A percentile compares a stretch with the other conserved stretches of the same genome.
phyloP scores from a whole-genome alignment of 225 moss, liverwort and hornwort genomes.

The Thuidium tamariscinum region DNA sequence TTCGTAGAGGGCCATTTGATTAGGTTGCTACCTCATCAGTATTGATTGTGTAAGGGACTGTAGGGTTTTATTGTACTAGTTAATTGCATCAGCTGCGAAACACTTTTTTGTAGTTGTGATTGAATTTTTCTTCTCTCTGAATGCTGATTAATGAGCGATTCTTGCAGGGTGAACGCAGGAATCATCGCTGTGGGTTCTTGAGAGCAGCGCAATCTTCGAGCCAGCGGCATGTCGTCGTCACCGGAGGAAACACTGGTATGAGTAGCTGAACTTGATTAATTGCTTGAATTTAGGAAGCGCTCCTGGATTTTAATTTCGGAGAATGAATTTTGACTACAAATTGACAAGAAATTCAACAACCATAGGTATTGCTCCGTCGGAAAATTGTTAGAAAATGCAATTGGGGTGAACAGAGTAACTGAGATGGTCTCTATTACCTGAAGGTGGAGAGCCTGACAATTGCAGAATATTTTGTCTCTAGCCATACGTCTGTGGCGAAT shows the following conservation, averaged over 20 bases:
- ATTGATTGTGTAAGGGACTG: background rate
- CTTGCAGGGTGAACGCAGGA: background rate
- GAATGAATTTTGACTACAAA: background rate
- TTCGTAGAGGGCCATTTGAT: background rate
- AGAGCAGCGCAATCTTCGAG: slow-evolving; percentile 5
- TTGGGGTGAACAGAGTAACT: background rate
- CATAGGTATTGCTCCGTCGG: background rate
- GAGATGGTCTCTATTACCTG: background rate
- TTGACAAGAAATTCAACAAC: background rate
- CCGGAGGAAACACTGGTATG: slow-evolving; percentile 70
- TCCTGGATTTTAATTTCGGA: background rate
- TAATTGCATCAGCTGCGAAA: background rate
- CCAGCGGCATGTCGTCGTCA: slow-evolving; percentile 58
- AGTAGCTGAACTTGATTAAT: background rate
- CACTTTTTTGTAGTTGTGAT: background rate
- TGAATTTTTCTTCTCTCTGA: background rate
- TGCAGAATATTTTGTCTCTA: background rate
- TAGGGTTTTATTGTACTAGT: background rate
- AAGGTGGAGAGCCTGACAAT: background rate
- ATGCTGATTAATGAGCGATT: background rate
- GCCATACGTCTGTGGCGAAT: background rate
- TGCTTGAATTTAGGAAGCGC: background rate
- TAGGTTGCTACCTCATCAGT: background rate
- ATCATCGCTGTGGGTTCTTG: background rate
- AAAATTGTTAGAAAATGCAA: background rate